These are phyloP conservation scores for Aspergillus pseudotamarii DNA, from an alignment of 2,329 filamentous ascomycete genomes.

Conservation along the genomic window DNA sequence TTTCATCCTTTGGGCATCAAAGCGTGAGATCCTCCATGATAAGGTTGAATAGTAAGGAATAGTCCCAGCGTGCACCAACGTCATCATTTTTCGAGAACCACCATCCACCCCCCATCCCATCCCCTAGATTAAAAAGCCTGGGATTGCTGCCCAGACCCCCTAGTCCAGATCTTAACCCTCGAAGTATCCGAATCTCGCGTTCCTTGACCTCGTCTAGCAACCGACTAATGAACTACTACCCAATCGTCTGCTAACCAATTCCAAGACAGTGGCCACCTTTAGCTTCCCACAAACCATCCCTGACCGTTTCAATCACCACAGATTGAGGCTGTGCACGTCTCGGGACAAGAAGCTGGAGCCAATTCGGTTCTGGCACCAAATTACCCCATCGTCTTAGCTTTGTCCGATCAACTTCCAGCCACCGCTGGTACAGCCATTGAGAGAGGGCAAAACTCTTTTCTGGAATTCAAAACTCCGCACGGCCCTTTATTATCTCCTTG, in stretches of 20 bases:
- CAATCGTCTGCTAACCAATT: background rate
- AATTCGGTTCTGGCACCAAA: background rate
- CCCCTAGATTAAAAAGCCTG: too few species aligned
- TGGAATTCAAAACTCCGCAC: background rate
- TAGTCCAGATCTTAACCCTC: background rate
- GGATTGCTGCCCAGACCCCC: too few species aligned
- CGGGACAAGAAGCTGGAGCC: background rate
- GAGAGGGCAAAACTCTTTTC: background rate
- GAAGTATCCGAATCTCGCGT: background rate
- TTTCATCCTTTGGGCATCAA: background rate
- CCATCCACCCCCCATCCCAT: background rate
- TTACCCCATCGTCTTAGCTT: background rate
- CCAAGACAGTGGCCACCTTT: background rate
- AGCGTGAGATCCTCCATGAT: background rate
- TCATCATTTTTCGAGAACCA: background rate
- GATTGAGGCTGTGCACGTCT: conserved; percentile 8
- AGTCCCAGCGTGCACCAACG: background rate
- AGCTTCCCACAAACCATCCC: background rate
- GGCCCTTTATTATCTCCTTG: background rate
- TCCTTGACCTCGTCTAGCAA: background rate
- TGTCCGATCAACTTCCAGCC: background rate
- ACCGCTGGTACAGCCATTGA: background rate
- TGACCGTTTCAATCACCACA: background rate
- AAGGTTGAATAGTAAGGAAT: background rate
- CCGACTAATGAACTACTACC: background rate